phyloP scores from a whole-genome alignment of 2,329 filamentous ascomycete species.

The Microdochium paspali region DNA sequence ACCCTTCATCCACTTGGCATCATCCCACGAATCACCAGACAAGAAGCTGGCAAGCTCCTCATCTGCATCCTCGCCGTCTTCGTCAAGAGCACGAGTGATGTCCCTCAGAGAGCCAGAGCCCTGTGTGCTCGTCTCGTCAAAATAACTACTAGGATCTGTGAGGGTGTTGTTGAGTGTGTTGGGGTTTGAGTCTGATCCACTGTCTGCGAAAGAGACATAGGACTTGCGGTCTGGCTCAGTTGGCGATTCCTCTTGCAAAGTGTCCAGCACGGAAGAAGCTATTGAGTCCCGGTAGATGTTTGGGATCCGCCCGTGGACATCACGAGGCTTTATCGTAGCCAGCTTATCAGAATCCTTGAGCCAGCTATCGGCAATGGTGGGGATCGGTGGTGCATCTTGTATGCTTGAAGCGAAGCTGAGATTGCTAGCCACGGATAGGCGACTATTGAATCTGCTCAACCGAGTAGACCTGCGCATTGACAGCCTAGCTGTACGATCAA shows the following conservation, averaged over 20 bases:
- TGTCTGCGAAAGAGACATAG: slow-evolving; percentile 82
- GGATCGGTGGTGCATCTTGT: slow-evolving; percentile 87
- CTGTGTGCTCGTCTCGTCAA: slow-evolving; percentile 70
- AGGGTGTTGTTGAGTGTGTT: slow-evolving; percentile 58
- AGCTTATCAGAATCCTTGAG: slow-evolving; percentile 52
- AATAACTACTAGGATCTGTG: slow-evolving; percentile 72
- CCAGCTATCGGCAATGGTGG: slow-evolving; percentile 93
- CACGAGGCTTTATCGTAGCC: slow-evolving; percentile 36
- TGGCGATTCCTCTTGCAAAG: slow-evolving; percentile 82
- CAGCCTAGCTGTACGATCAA: slow-evolving; percentile 89
- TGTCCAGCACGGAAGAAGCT: slow-evolving; percentile 79
- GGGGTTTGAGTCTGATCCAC: slow-evolving; percentile 59
- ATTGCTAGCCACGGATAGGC: slow-evolving; percentile 88
- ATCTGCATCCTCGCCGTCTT: slow-evolving; percentile 87
- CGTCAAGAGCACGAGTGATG: slow-evolving; percentile 73
- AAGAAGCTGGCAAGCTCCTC: slow-evolving; percentile 86
- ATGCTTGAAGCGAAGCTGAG: slow-evolving; percentile 87
- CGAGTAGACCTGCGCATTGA: slow-evolving; percentile 86
- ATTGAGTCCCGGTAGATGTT: slow-evolving; percentile 76
- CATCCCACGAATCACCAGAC: slow-evolving; percentile 87
- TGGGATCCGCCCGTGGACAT: slow-evolving; percentile 35
- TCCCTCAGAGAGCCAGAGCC: slow-evolving; percentile 70
- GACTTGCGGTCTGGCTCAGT: slow-evolving; percentile 86
- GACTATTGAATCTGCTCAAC: slow-evolving; percentile 85
- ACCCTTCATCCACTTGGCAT: slow-evolving; percentile 99